Base-by-base conservation (phyloP, 768 basidiomycete genomes). In the Coprinopsis sp. region DNA sequence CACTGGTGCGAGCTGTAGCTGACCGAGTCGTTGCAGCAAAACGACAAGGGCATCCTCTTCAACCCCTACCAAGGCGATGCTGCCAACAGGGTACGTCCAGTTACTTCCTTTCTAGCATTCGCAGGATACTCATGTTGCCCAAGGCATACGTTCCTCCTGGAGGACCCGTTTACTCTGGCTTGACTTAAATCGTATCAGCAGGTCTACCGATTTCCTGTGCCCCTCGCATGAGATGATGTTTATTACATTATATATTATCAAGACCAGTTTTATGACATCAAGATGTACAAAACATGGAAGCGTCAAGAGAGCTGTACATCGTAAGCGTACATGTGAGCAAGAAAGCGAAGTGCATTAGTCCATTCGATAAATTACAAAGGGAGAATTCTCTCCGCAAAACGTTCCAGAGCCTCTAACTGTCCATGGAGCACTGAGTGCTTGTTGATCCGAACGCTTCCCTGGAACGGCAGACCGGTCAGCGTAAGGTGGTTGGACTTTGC, bases 391-490 rank as follows among this genome's bases (percentile, higher is more conserved):
- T 31, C 23, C 22, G 28, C 40, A 25, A 23, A 24, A 41, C 25
- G 28, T 4, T 41, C 24, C 40, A 39, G 16, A 19, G 14, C 37
- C 40, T 41, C 33, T 22, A 14, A 1, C 18, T 31, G 16, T 3
- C 18, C 37, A 23, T 47, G 25, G 6, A 56, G 41, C 22, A 57
- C 36, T 24, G 54, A 55, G 47, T 75, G 81, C 75, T 82, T 86
- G 45, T 82, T 79, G 3, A 90, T 70, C 33, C 69, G 69, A 3
- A 90, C 81, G 43, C 68, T 77, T 1, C 87, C 87, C 40, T 70
- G 70, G 52, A 90, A 78, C 3, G 87, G 87, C 2, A 90, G 63
- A 0, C 78, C 82, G 5, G 63, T 65, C 23, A 90, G 64, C 54
- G 79, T 73, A 59, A 90, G 73, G 22, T 51, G 37, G 36, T 49